Conservation (phyloP, 2,329 filamentous ascomycete genomes). For the Torrubiella hemipterigena region DNA sequence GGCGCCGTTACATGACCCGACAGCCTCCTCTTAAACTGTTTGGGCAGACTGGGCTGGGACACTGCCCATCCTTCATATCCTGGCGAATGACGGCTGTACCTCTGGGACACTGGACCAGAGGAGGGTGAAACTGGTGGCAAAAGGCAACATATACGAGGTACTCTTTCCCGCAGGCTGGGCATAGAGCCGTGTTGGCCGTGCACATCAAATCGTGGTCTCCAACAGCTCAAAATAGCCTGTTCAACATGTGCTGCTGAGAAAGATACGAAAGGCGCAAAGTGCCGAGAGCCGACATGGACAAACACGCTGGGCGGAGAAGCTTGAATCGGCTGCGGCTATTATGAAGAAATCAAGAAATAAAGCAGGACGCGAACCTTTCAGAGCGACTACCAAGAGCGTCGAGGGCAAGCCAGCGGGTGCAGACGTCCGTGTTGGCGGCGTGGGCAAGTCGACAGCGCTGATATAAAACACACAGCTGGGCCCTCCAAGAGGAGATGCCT, state of each 20-base stretch:
- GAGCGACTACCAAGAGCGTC: neutral
- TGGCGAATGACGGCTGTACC: constrained; percentile 25
- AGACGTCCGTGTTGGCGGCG: neutral
- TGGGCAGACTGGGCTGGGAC: constrained; percentile 47
- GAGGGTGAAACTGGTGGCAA: constrained; percentile 38
- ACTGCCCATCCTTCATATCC: constrained; percentile 40
- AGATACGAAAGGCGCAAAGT: neutral
- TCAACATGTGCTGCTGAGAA: constrained; percentile 1
- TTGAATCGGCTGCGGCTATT: too few relatives aligned
- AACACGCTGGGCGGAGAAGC: neutral
- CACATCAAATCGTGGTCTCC: constrained; percentile 39
- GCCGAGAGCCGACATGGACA: neutral
- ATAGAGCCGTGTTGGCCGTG: constrained; percentile 42
- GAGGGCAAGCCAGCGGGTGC: neutral
- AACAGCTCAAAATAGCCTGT: neutral
- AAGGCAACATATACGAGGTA: constrained; percentile 48
- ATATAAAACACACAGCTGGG: neutral
- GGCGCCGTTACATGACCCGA: constrained; percentile 35
- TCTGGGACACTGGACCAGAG: constrained; percentile 32
- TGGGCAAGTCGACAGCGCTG: neutral
- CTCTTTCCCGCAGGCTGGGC: constrained; percentile 47
- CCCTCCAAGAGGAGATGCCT: too few relatives aligned
- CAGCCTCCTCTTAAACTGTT: constrained; percentile 46
- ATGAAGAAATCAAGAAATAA: neutral
- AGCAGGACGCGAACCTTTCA: neutral